Conservation (phyloP, 306 rosid genomes). For the Crotalaria pallida region DNA sequence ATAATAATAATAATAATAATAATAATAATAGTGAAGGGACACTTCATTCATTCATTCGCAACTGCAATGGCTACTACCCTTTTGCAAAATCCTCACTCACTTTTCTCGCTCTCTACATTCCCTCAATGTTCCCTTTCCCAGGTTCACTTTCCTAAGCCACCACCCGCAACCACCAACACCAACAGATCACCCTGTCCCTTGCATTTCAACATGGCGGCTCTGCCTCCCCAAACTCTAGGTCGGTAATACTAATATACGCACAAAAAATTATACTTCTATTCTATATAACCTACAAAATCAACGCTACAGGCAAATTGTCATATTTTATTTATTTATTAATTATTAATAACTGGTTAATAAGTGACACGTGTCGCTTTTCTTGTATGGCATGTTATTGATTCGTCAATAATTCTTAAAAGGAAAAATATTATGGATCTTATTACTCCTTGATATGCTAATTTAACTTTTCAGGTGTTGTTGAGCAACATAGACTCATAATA, state of each 20-base stretch:
- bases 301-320: no score
- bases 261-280: no score
- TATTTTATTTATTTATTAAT: no score
- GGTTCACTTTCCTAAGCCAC: conserved; percentile 22
- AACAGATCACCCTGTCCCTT: conserved; percentile 1
- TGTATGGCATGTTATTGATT: not conserved
- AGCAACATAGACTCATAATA: conserved; percentile 45
- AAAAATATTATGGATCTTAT: no score
- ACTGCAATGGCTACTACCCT: conserved; percentile 17
- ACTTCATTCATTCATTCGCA: not conserved
- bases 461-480: conserved; percentile 37
- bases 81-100: conserved; percentile 13
- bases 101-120: not conserved
- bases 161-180: conserved; percentile 4
- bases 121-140: conserved; percentile 2
- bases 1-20: no score
- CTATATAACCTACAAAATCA: no score
- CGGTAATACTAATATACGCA: conserved; percentile 22
- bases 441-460: not conserved
- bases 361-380: no score
- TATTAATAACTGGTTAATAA: no score
- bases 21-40: no score
- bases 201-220: conserved; percentile 27
- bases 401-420: not conserved
- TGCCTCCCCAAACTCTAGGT: conserved; percentile 28